Evolutionary conservation across 306 rosid species (phyloP).

Genomic region (Hippophae gyantsensis): DNA sequence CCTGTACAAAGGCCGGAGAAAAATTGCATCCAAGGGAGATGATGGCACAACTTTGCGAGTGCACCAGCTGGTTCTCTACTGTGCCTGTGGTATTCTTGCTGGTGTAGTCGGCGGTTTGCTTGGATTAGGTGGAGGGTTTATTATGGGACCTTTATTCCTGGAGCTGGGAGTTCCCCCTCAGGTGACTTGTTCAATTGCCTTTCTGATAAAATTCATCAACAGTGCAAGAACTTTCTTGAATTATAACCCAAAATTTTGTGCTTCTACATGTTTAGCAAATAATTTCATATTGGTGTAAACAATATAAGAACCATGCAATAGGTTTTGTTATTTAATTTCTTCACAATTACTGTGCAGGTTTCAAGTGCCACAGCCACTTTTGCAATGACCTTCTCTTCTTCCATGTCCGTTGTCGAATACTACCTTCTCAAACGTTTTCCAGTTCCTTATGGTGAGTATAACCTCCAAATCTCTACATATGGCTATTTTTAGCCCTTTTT

Average conservation of each 20-base stretch:
- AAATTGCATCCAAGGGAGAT: conserved; percentile 57
- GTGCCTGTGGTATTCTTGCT: conserved; percentile 53
- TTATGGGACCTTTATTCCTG: conserved; percentile 89
- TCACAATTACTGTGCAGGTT: conserved; percentile 42
- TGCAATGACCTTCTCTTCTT: conserved; percentile 90
- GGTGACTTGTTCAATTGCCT: conserved; percentile 31
- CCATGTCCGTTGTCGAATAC: conserved; percentile 95
- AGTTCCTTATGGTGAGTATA: conserved; percentile 57
- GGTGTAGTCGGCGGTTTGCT: conserved; percentile 88
- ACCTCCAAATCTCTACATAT: background rate
- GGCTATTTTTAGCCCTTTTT: background rate
- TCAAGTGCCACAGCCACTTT: conserved; percentile 93
- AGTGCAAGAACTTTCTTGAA: background rate
- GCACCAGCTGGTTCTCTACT: conserved; percentile 43
- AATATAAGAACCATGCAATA: background rate
- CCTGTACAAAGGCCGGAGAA: conserved; percentile 58
- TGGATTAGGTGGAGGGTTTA: conserved; percentile 93
- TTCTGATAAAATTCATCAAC: background rate
- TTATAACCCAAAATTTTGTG: too few relatives aligned
- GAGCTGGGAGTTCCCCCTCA: conserved; percentile 94
- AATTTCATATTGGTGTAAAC: background rate
- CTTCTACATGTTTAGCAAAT: background rate
- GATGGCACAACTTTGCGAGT: conserved; percentile 34
- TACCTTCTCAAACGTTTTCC: conserved; percentile 83
- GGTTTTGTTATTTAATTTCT: conserved; percentile 1